A percentile compares a stretch with the other conserved stretches of the same genome.
These are phyloP conservation scores for Leishmania tarentolae DNA, from an alignment of 208 protist genomes.

Conservation along the genomic window DNA sequence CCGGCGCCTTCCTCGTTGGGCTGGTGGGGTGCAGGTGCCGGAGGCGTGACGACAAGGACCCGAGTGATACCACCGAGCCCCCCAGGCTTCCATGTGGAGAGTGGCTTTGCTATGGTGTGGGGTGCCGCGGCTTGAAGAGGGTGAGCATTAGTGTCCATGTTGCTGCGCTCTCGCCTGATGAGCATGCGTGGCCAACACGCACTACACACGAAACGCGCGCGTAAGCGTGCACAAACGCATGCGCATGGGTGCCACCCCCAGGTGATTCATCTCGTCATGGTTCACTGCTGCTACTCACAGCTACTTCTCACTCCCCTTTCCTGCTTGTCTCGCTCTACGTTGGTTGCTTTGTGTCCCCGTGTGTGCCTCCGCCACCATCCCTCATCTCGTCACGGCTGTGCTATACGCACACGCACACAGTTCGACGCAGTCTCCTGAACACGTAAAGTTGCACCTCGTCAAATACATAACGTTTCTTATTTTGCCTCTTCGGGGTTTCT, in stretches of 20 bases:
- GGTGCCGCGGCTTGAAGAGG: too few species aligned
- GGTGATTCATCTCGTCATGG: background rate
- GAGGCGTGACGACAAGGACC: too few species aligned
- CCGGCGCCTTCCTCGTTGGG: too few species aligned
- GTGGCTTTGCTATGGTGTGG: too few species aligned
- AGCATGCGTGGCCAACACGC: background rate
- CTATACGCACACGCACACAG: conserved; percentile 8
- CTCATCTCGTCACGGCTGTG: background rate
- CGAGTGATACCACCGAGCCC: too few species aligned
- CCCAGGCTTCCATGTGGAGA: too few species aligned
- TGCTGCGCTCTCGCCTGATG: too few species aligned
- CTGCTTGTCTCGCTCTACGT: background rate
- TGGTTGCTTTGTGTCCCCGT: background rate
- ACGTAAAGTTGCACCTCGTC: background rate
- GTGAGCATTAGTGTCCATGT: too few species aligned
- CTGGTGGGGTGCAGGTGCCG: too few species aligned
- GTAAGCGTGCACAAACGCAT: background rate
- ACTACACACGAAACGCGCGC: background rate
- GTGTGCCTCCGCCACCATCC: background rate
- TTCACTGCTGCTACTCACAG: background rate
- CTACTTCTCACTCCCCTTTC: background rate
- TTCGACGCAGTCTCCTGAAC: background rate
- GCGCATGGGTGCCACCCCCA: background rate
- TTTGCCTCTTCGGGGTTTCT: background rate
- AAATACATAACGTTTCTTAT: background rate